Conservation (phyloP, 441 rosid genomes). For the Euphorbia celastroides region DNA sequence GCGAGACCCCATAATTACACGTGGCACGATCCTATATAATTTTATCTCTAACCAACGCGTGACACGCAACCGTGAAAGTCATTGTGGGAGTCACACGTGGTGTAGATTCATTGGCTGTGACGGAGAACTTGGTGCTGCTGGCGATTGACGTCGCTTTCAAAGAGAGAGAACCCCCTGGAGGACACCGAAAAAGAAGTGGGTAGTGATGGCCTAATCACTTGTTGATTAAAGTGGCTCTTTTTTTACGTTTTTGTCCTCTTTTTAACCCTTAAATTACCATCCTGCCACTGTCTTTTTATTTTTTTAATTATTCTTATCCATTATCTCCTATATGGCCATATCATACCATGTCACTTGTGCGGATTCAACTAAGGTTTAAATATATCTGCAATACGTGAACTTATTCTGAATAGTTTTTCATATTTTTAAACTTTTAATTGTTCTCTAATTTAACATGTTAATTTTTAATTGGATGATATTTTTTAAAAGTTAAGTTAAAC, state of each 20-base stretch:
- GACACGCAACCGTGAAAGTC: conserved; percentile 26
- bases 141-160: conserved; percentile 38
- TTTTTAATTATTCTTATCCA: background rate
- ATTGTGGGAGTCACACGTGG: conserved; percentile 23
- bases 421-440: too few species aligned
- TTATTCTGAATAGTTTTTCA: too few species aligned
- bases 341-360: background rate
- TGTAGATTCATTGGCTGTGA: conserved; percentile 11
- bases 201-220: conserved; percentile 55
- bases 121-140: conserved; percentile 28
- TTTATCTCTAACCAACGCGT: conserved; percentile 10
- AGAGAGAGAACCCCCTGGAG: conserved; percentile 18
- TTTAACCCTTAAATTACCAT: conserved; percentile 15
- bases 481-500: too few species aligned
- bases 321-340: conserved; percentile 3
- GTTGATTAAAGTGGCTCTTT: conserved; percentile 40
- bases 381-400: too few species aligned
- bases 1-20: conserved; percentile 21
- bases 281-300: conserved; percentile 28
- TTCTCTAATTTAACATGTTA: too few species aligned
- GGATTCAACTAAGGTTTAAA: too few species aligned
- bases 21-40: conserved; percentile 20
- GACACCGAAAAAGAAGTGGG: conserved; percentile 30
- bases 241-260: conserved; percentile 13
- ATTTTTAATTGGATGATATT: too few species aligned